Conservation (phyloP, 306 rosid genomes). For the Inga leiocalycina region DNA sequence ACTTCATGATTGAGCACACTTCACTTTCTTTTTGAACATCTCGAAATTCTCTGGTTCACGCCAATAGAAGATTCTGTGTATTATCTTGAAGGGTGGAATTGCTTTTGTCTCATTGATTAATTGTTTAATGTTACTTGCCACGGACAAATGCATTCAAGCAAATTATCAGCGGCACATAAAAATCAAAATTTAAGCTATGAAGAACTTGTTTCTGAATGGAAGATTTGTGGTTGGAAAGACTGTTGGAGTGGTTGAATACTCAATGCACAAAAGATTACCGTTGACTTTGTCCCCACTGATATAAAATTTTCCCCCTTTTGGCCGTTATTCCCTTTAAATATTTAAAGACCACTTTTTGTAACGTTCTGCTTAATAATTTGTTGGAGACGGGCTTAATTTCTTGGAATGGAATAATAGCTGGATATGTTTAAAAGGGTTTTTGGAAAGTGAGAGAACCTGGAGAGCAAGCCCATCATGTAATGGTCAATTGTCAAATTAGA, state of each 20-base stretch:
- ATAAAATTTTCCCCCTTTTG: neutral
- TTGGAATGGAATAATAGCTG: constrained; percentile 75
- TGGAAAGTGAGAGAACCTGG: constrained; percentile 68
- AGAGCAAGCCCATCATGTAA: constrained; percentile 61
- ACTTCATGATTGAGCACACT: neutral
- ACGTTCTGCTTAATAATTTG: constrained; percentile 38
- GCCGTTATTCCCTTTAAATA: constrained; percentile 47
- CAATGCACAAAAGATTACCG: constrained; percentile 60
- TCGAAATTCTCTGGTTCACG: neutral
- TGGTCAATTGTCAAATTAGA: constrained; percentile 63
- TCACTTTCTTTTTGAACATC: neutral
- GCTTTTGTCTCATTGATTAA: constrained; percentile 13
- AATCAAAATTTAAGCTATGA: neutral
- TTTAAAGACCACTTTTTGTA: constrained; percentile 61
- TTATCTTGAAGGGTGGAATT: constrained; percentile 10
- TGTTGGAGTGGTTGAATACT: constrained; percentile 59
- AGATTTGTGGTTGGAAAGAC: constrained; percentile 42
- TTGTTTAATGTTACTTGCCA: constrained; percentile 17
- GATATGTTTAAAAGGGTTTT: constrained; percentile 61
- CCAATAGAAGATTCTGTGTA: neutral
- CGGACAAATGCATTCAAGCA: neutral
- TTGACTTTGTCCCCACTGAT: constrained; percentile 53
- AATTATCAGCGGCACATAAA: neutral
- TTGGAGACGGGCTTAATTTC: constrained; percentile 51
- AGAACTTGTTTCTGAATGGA: constrained; percentile 23